These are phyloP conservation scores for Alnus rubra DNA, from an alignment of 306 rosid species.

Conservation along the genomic window DNA sequence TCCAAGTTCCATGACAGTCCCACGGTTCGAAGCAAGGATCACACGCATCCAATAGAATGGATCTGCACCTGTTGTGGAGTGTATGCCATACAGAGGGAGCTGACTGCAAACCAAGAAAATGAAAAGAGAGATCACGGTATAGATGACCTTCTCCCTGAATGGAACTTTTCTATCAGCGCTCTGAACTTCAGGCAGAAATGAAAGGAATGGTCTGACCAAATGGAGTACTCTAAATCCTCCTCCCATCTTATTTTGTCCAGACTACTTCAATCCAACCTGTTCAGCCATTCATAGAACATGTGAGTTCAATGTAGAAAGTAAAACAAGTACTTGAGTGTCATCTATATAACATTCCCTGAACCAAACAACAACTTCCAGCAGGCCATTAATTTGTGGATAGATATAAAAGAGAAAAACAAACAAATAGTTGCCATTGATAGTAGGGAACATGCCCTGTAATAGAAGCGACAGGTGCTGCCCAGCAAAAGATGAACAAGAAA, in stretches of 20 bases:
- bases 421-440: neutral
- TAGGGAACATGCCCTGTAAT: neutral
- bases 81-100: slow-evolving; percentile 93
- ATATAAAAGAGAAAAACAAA: neutral
- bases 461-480: neutral
- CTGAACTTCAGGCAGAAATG: slow-evolving; percentile 91
- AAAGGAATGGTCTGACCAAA: slow-evolving; percentile 85
- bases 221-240: slow-evolving; percentile 97
- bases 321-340: neutral
- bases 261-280: slow-evolving; percentile 44
- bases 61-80: slow-evolving; percentile 94
- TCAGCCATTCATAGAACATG: slow-evolving; percentile 11
- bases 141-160: slow-evolving; percentile 92
- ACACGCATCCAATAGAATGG: slow-evolving; percentile 98
- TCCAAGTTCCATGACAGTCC: slow-evolving; percentile 97
- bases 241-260: slow-evolving; percentile 57
- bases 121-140: slow-evolving; percentile 85
- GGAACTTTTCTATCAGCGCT: slow-evolving; percentile 88
- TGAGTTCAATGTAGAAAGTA: neutral
- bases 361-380: neutral
- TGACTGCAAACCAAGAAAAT: slow-evolving; percentile 91
- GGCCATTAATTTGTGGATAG: neutral
- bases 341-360: neutral
- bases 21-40: slow-evolving; percentile 89
- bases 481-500: neutral